Evolutionary conservation across 768 basidiomycete genomes (phyloP).

Genomic region (Lactifluus pinguis): DNA sequence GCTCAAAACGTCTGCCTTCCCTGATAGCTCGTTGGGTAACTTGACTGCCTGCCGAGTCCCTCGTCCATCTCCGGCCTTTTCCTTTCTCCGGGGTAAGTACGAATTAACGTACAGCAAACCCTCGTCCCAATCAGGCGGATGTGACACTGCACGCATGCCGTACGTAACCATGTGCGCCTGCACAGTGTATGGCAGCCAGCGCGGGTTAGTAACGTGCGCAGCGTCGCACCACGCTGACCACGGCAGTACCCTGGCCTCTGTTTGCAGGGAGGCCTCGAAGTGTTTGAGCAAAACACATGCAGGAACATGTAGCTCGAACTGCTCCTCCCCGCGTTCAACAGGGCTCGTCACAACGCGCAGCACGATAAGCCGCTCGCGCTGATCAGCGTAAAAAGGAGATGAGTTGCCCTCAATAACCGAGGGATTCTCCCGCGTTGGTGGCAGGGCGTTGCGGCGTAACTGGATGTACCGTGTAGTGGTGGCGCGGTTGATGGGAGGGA

Average conservation of each 20-base stretch:
- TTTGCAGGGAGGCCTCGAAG: background rate
- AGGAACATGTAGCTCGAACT: slow-evolving; percentile 8
- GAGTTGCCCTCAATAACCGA: background rate
- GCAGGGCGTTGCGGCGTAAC: slow-evolving; percentile 5
- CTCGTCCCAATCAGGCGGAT: slow-evolving; percentile 3
- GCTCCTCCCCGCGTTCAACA: slow-evolving; percentile 3
- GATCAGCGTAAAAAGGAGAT: slow-evolving; percentile 6
- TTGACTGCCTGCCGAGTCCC: background rate
- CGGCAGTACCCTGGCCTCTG: background rate
- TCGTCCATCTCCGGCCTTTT: too few species aligned
- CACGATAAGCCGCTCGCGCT: slow-evolving; percentile 1
- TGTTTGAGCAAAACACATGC: background rate
- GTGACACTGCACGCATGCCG: slow-evolving; percentile 4
- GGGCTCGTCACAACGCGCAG: slow-evolving; percentile 7
- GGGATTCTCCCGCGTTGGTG: background rate
- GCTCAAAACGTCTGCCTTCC: background rate
- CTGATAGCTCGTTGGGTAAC: background rate
- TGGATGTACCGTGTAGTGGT: slow-evolving; percentile 6
- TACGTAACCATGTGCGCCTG: slow-evolving; percentile 4
- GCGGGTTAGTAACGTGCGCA: background rate
- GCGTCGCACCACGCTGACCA: background rate
- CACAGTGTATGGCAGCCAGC: background rate
- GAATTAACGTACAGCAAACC: slow-evolving; percentile 5
- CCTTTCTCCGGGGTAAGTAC: background rate
- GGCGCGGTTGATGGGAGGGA: background rate